Conservation (phyloP, 352 stramenopile species). For the Phytophthora pluvialis region DNA sequence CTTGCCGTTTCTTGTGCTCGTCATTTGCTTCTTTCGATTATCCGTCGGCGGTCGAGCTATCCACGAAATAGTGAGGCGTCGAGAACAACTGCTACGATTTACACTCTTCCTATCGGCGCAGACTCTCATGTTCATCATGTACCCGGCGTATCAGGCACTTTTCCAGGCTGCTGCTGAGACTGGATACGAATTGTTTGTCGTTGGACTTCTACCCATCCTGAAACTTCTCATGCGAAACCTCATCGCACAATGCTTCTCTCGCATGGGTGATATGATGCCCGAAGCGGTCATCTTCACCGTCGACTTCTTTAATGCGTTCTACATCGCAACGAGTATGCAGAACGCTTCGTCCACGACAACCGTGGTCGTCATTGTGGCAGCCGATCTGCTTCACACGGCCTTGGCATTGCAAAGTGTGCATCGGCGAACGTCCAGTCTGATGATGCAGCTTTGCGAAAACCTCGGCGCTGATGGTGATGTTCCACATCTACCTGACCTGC, state of each 20-base stretch:
- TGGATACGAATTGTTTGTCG: conserved; percentile 13
- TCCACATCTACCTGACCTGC: neutral
- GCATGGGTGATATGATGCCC: conserved; percentile 28
- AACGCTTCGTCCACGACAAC: conserved; percentile 7
- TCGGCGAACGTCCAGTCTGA: too few relatives aligned
- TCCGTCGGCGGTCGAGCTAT: too few relatives aligned
- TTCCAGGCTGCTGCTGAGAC: conserved; percentile 9
- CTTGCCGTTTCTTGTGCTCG: too few relatives aligned
- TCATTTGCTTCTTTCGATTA: too few relatives aligned
- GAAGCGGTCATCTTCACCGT: conserved; percentile 30
- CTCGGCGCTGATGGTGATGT: too few relatives aligned
- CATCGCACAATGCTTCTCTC: conserved; percentile 6
- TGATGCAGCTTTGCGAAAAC: too few relatives aligned
- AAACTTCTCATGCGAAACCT: conserved; percentile 23
- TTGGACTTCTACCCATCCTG: conserved; percentile 16
- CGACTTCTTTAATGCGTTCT: conserved; percentile 30
- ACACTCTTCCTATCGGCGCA: conserved; percentile 7
- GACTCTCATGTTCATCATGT: conserved; percentile 15
- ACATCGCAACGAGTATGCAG: conserved; percentile 32
- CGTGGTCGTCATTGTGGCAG: conserved; percentile 2
- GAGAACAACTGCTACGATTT: conserved; percentile 12
- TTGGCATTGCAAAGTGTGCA: neutral
- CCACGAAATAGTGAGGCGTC: neutral
- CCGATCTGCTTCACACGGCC: neutral
- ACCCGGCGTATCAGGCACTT: conserved; percentile 23